phyloP scores from a whole-genome alignment of 2,329 filamentous ascomycete genomes.

The Pseudocercospora fuligena region DNA sequence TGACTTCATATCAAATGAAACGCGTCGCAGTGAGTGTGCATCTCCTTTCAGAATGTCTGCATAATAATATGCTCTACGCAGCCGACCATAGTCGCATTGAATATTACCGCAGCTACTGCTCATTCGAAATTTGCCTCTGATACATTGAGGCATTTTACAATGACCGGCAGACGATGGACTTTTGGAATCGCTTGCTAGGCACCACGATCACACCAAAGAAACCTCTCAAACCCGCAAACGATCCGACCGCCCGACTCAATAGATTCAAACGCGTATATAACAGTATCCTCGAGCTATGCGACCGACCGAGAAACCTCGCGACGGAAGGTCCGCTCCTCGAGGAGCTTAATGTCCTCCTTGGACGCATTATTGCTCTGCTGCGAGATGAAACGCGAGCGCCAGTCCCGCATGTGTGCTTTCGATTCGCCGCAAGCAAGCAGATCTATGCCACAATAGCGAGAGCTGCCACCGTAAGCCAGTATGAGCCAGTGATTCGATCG shows the following conservation, averaged over 20 bases:
- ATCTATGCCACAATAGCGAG: constrained; percentile 89
- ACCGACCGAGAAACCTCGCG: constrained; percentile 57
- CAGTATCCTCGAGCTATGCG: constrained; percentile 66
- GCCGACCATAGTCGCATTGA: too few relatives aligned
- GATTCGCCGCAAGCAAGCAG: constrained; percentile 82
- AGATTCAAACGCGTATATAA: constrained; percentile 67
- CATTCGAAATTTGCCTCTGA: too few relatives aligned
- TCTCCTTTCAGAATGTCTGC: too few relatives aligned
- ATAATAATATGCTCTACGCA: too few relatives aligned
- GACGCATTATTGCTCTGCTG: constrained; percentile 69
- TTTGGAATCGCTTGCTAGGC: constrained; percentile 65
- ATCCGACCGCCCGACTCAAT: constrained; percentile 64
- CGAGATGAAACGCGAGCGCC: constrained; percentile 88
- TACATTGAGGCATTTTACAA: background rate
- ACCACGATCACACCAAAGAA: constrained; percentile 58
- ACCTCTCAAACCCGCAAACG: constrained; percentile 50
- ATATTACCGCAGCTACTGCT: too few relatives aligned
- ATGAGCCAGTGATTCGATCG: constrained; percentile 83
- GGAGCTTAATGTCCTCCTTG: constrained; percentile 58
- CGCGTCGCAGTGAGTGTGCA: too few relatives aligned
- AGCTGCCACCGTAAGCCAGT: constrained; percentile 82
- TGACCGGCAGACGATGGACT: constrained; percentile 36
- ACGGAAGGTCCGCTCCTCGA: constrained; percentile 57
- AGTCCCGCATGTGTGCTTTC: constrained; percentile 87
- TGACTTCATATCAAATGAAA: too few relatives aligned